phyloP scores from a whole-genome alignment of 768 basidiomycete genomes.

The Chalciporus sphaerocephalus region DNA sequence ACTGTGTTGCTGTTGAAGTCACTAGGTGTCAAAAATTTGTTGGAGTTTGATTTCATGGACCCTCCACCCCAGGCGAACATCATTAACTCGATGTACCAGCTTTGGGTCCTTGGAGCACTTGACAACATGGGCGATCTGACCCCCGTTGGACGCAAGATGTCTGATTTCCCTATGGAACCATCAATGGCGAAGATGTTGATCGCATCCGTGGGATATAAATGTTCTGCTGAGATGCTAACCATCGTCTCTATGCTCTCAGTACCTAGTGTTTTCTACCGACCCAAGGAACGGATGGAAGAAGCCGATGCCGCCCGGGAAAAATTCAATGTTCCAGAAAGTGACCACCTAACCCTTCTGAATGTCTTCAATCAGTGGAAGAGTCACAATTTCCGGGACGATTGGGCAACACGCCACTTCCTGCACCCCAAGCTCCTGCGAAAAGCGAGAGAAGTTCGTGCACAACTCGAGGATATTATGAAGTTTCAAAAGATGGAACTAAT shows the following conservation, averaged over 20 bases:
- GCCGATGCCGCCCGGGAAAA: conserved; percentile 96
- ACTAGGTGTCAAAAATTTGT: conserved; percentile 91
- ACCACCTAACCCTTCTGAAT: conserved; percentile 91
- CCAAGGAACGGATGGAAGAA: conserved; percentile 96
- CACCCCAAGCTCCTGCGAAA: conserved; percentile 96
- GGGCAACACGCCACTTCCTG: conserved; percentile 92
- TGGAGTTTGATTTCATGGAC: conserved; percentile 99
- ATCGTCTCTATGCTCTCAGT: conserved; percentile 99
- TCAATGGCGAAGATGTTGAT: conserved; percentile 99
- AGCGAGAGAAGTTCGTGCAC: conserved; percentile 89
- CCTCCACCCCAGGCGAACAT: conserved; percentile 99
- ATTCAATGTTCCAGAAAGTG: conserved; percentile 97
- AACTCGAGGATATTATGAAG: conserved; percentile 99
- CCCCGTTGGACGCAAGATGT: conserved; percentile 91
- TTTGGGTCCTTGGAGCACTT: conserved; percentile 97
- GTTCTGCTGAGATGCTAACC: conserved; percentile 94
- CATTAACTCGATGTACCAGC: conserved; percentile 98
- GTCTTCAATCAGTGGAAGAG: conserved; percentile 99
- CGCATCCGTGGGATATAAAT: conserved; percentile 80
- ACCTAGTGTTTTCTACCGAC: conserved; percentile 95
- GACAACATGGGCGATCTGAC: conserved; percentile 98
- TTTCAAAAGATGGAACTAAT: conserved; percentile 94
- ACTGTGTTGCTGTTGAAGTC: conserved; percentile 94
- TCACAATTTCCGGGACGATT: conserved; percentile 90
- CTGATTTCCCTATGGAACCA: conserved; percentile 99